Evolutionary conservation across 2,329 filamentous ascomycete species (phyloP), one percentile per base, ranked within the genome.

Genomic region (Phoma sp.): DNA sequence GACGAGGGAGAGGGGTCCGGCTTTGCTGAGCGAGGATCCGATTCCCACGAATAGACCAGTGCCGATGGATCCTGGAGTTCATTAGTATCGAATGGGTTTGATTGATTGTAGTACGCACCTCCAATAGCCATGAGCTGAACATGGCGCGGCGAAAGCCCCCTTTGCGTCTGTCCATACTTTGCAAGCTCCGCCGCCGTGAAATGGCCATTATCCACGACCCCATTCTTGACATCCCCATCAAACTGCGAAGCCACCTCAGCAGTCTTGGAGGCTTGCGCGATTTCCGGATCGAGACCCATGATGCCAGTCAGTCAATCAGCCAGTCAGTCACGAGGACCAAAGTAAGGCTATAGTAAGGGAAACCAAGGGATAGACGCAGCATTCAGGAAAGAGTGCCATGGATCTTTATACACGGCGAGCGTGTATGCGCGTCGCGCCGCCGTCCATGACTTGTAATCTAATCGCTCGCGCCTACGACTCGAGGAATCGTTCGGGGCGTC

Each of bases 31-130:
- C 17, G 76, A 78, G 57, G 75, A 64, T 52, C 81, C 79, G 37
- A 77, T 80, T 19, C 87, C 87, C 64, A 91, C 87, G 63, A 90
- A 88, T 52, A 91, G 78, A 68, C 88, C 88, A 22, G 86, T 89
- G n/a, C 68, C 88, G 57, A 90, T 85, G 55, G 87, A 87, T 68
- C 88, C 88, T 65, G 87, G 19, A 10, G 10, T 3, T 29, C 37
- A 31, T 55, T n/a, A 51, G 37, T 35, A n/a, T 17, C 12, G 29
- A 17, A 17, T 2, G 8, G 39, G 39, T 8, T 50, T 17, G 17
- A n/a, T n/a, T n/a, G n/a, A n/a, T n/a, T n/a, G n/a, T n/a, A n/a
- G n/a, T n/a, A n/a, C n/a, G n/a, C 29, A 56, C 53, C 54, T 57
- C 54, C 88, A 60, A 90, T 88, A 63, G 88, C 88, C 71, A 84